Evolutionary conservation across 345 rosid species (phyloP).

Genomic region (Citrus cavaleriei): DNA sequence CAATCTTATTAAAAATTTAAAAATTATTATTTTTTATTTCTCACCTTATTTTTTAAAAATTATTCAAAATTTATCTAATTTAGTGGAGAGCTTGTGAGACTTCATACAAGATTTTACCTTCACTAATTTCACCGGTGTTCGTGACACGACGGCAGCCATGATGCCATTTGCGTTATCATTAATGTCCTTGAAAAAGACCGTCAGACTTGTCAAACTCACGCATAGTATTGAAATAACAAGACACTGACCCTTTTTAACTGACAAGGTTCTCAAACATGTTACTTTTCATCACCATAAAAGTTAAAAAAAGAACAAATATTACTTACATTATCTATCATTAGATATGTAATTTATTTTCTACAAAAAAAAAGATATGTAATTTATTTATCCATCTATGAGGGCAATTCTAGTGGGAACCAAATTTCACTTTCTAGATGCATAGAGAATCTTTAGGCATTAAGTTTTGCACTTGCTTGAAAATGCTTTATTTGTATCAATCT

Average conservation of each 20-base stretch:
- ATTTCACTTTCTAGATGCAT: neutral
- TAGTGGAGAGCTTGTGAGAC: too few species aligned
- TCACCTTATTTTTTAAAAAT: too few species aligned
- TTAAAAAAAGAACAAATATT: too few species aligned
- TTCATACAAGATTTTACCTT: too few species aligned
- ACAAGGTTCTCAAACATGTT: neutral
- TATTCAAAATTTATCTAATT: too few species aligned
- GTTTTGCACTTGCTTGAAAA: neutral
- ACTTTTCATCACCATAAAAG: neutral
- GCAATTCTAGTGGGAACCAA: neutral
- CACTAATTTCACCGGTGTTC: neutral
- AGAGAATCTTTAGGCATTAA: slow-evolving; percentile 4
- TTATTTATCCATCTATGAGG: too few species aligned
- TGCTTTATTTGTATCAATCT: neutral
- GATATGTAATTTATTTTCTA: too few species aligned
- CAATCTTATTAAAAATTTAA: fast-evolving
- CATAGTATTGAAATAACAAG: neutral
- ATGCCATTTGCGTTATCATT: neutral
- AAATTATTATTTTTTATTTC: too few species aligned
- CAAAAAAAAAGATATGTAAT: too few species aligned
- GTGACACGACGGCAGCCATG: neutral
- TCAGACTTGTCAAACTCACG: neutral
- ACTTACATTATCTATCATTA: too few species aligned
- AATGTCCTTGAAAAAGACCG: neutral
- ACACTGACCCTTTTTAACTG: neutral